Evolutionary conservation across 2,329 filamentous ascomycete species (phyloP).

Genomic region (Davidsoniella virescens): DNA sequence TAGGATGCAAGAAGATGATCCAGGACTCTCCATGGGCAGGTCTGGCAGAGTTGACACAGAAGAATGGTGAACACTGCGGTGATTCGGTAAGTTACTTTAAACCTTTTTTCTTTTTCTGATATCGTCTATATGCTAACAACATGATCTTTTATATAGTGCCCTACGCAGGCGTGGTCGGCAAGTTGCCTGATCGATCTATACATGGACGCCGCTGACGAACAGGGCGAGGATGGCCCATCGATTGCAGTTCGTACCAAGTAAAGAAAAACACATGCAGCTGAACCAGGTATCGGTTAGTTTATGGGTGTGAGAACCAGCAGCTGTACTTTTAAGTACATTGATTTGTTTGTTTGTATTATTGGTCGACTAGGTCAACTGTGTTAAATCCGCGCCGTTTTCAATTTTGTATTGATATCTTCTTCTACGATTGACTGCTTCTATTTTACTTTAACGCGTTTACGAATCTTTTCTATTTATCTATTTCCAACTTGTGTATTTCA

Average conservation of each 20-base stretch:
- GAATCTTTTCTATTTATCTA: too few relatives aligned
- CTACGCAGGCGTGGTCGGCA: constrained; percentile 92
- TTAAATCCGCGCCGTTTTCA: neutral
- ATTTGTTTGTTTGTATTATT: neutral
- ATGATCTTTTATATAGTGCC: constrained; percentile 39
- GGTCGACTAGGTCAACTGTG: neutral
- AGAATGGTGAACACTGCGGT: constrained; percentile 63
- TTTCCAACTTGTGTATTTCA: too few relatives aligned
- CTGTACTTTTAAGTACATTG: neutral
- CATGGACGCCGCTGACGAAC: constrained; percentile 61
- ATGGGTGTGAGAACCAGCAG: neutral
- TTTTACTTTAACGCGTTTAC: too few relatives aligned
- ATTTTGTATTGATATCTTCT: neutral
- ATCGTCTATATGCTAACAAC: neutral
- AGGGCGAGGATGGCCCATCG: constrained; percentile 17
- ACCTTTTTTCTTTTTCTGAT: constrained; percentile 17
- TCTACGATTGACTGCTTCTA: neutral
- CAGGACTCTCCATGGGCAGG: constrained; percentile 72
- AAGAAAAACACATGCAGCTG: neutral
- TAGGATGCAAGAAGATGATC: constrained; percentile 74
- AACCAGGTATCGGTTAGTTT: neutral
- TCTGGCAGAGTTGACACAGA: constrained; percentile 82
- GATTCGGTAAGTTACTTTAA: constrained; percentile 57
- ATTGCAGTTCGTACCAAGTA: constrained; percentile 5
- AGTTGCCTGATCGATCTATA: constrained; percentile 91